Evolutionary conservation across 495 filamentous ascomycete genomes (phyloP).

Genomic region (Hyaloscypha finlandica): DNA sequence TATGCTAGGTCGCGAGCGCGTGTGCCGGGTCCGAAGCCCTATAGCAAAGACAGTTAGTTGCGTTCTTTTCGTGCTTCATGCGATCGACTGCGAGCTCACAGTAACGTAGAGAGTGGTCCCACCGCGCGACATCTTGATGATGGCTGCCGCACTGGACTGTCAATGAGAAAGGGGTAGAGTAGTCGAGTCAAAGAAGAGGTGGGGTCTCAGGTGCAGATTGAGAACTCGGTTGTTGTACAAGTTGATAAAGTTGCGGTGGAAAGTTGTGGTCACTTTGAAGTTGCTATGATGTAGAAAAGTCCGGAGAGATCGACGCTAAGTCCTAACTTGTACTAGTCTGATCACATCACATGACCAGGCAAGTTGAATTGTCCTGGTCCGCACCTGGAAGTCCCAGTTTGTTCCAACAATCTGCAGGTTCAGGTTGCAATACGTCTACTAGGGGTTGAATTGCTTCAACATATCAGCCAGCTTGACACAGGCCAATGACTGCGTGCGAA

Average conservation of each 20-base stretch:
- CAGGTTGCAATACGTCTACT: neutral
- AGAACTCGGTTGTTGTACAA: neutral
- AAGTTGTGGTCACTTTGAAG: no score
- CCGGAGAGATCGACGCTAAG: neutral
- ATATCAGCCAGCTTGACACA: neutral
- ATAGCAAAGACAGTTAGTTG: constrained; percentile 37
- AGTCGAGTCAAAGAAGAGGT: neutral
- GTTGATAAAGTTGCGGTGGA: neutral
- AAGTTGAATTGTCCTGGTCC: no score
- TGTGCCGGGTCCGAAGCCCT: constrained; percentile 96
- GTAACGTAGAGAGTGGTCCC: constrained; percentile 94
- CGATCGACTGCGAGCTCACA: constrained; percentile 23
- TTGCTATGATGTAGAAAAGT: neutral
- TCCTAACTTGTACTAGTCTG: neutral
- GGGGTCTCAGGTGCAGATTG: neutral
- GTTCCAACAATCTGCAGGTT: no score
- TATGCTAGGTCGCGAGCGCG: constrained; percentile 99
- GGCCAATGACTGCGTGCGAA: neutral
- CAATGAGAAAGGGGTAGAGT: neutral
- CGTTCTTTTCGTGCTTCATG: constrained; percentile 2
- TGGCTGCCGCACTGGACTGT: neutral
- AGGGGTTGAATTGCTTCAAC: neutral
- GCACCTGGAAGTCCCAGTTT: no score
- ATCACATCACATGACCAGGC: neutral
- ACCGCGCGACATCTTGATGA: constrained; percentile 78